phyloP scores from a whole-genome alignment of 2,329 filamentous ascomycete genomes.

The Delphinella strobiligena region DNA sequence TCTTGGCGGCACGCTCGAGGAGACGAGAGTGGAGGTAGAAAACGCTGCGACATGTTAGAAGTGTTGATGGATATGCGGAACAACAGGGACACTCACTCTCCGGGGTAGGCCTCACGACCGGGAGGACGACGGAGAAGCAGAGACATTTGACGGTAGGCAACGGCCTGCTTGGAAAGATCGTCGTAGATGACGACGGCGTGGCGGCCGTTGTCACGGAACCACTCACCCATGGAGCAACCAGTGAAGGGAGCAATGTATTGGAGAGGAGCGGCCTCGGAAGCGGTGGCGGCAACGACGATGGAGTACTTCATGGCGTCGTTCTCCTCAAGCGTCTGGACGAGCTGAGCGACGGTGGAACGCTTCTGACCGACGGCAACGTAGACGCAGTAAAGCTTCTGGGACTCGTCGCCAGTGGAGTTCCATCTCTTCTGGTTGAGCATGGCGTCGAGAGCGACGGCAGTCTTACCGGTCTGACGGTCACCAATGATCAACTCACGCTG shows the following conservation, averaged over 20 bases:
- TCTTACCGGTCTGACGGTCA: conserved; percentile 99
- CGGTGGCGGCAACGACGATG: conserved; percentile 86
- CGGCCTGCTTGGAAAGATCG: conserved; percentile 84
- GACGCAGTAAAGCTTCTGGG: conserved; percentile 98
- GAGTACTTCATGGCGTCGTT: conserved; percentile 99
- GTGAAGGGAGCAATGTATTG: conserved; percentile 95
- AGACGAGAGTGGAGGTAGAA: conserved; percentile 99
- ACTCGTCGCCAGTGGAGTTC: conserved; percentile 79
- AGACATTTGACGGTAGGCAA: conserved; percentile 98
- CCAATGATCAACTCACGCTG: conserved; percentile 99
- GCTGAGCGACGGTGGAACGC: conserved; percentile 96
- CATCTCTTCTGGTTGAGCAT: conserved; percentile 99
- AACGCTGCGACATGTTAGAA: conserved; percentile 40
- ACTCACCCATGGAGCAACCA: conserved; percentile 55
- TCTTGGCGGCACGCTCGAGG: conserved; percentile 97
- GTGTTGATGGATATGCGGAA: conserved; percentile 4
- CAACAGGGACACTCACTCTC: conserved; percentile 48
- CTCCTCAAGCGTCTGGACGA: conserved; percentile 99
- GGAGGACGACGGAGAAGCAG: conserved; percentile 94
- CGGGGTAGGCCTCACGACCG: conserved; percentile 97
- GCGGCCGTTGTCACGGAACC: conserved; percentile 72
- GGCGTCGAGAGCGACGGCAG: conserved; percentile 91
- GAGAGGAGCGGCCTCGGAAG: conserved; percentile 78
- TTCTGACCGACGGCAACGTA: conserved; percentile 99
- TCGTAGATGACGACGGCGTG: conserved; percentile 88